Conservation (phyloP, 2,329 filamentous ascomycete genomes). For the Dendryphion nanum region DNA sequence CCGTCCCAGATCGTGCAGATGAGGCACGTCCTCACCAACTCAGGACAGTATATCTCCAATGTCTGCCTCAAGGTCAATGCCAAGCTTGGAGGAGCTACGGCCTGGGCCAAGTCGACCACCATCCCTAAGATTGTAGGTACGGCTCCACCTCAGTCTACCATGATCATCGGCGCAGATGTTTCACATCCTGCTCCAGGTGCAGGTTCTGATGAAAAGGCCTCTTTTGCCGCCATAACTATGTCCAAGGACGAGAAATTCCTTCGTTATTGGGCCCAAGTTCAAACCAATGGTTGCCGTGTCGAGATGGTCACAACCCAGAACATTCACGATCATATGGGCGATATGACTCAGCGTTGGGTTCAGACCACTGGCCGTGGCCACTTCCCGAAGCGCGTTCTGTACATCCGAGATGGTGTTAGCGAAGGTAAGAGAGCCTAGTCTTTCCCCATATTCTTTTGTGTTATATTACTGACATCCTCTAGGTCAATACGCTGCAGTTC, state of each 20-base stretch:
- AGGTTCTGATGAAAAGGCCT: conserved; percentile 50
- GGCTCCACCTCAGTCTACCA: conserved; percentile 49
- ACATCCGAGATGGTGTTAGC: conserved; percentile 89
- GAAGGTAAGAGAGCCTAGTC: too few relatives aligned
- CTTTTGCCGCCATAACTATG: conserved; percentile 83
- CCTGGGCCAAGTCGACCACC: conserved; percentile 43
- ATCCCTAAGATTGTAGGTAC: conserved; percentile 25
- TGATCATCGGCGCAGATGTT: conserved; percentile 89
- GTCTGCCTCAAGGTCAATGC: conserved; percentile 96
- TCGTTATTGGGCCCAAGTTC: conserved; percentile 74
- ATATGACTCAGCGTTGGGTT: conserved; percentile 66
- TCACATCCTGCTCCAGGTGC: conserved; percentile 72
- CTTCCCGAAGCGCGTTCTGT: conserved; percentile 74
- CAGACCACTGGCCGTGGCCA: conserved; percentile 52
- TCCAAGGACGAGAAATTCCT: conserved; percentile 69
- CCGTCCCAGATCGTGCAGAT: conserved; percentile 79
- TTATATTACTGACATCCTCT: too few relatives aligned
- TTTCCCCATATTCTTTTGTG: too few relatives aligned
- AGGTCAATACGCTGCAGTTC: conserved; percentile 77
- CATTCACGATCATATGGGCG: conserved; percentile 63
- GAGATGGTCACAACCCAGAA: conserved; percentile 75
- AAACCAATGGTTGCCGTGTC: conserved; percentile 78
- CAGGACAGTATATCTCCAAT: conserved; percentile 86
- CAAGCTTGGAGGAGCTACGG: conserved; percentile 85
- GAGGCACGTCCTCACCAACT: conserved; percentile 65